Base-by-base conservation (phyloP, 176 grass and related monocot genomes). In the Chloris gayana region DNA sequence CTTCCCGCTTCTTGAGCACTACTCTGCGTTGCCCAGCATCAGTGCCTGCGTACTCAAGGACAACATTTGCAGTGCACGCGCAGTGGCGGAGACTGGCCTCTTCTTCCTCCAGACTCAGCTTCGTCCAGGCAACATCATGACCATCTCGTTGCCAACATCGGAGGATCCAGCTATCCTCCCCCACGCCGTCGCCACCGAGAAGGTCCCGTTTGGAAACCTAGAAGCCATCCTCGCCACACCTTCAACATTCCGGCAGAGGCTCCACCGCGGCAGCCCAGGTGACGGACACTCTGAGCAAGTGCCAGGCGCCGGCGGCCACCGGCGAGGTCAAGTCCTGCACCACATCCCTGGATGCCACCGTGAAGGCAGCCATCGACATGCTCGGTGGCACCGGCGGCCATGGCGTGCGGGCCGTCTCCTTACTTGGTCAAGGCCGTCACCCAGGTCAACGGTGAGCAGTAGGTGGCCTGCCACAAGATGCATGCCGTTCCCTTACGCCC, bases 261-360 rank as follows among this genome's bases (percentile, higher is more conserved):
- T 64, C 69, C 31, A 30, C 2, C 22, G 31, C 37, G 58, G 69
- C 42, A 0, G 9, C 30, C 0, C 14, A 27, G 5, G 69, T 64
- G 8, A 12, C 9, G 14, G 2, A 35, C 7, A 82, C 80, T 1
- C 29, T 82, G 56, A 1, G 1, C 41, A 2, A 4, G 9, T 83
- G 70, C 70, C n/a, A 5, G n/a, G 31, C 5, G 10, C n/a, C 45
- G 4, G 44, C 80, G 8, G 21, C 30, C 59, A 17, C 45, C 70
- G 70, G 80, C 32, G 80, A 74, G 70, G 0, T 0, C 5, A 83
- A 56, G 70, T 6, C 60, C 15, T 75, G 81, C 81, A 0, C 81
- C 24, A 75, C 81, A 0, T 83, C 70, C 0, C 46, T 83, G 2
- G 45, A 83, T 32, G 12, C 5, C 70, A 15, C 41, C 32, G 32